Conservation (phyloP, 305 asterid species). For the Fraxinus xanthoxyloides region DNA sequence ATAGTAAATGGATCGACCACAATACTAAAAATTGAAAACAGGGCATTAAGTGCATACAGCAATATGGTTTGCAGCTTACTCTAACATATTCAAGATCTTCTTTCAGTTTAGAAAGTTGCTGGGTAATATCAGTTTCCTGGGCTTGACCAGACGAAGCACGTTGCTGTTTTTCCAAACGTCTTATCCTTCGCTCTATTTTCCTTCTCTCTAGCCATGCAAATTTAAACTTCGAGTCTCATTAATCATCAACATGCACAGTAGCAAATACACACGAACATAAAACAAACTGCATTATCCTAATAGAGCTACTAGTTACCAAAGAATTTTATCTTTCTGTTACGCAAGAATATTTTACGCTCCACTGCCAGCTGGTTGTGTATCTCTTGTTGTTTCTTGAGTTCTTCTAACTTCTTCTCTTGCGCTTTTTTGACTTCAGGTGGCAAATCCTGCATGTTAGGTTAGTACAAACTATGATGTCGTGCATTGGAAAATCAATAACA, state of each 20-base stretch:
- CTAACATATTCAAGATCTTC: slow-evolving; percentile 95
- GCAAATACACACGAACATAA: slow-evolving; percentile 13
- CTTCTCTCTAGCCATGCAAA: slow-evolving; percentile 66
- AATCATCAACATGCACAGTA: not conserved
- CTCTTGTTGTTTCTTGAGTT: slow-evolving; percentile 78
- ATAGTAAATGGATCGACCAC: not conserved
- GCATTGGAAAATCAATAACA: not conserved
- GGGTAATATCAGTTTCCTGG: slow-evolving; percentile 65
- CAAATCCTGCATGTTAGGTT: slow-evolving; percentile 50
- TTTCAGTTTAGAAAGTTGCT: slow-evolving; percentile 66
- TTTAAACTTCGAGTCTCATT: slow-evolving; percentile 14
- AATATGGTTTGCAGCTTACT: slow-evolving; percentile 38
- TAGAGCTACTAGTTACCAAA: slow-evolving; percentile 50
- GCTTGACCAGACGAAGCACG: slow-evolving; percentile 58
- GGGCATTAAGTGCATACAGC: not conserved
- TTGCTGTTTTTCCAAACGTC: slow-evolving; percentile 86
- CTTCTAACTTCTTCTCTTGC: slow-evolving; percentile 77
- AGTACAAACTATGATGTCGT: not conserved
- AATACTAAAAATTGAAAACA: not conserved
- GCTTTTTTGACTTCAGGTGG: slow-evolving; percentile 70
- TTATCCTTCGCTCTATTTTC: slow-evolving; percentile 72
- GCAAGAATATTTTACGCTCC: slow-evolving; percentile 69
- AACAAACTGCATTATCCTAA: slow-evolving; percentile 11
- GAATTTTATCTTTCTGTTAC: slow-evolving; percentile 72
- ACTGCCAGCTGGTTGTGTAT: slow-evolving; percentile 64